Evolutionary conservation across 1,284 basidiomycete species (phyloP), one percentile per base, ranked within the genome.

Genomic region (Ustilago sp.): DNA sequence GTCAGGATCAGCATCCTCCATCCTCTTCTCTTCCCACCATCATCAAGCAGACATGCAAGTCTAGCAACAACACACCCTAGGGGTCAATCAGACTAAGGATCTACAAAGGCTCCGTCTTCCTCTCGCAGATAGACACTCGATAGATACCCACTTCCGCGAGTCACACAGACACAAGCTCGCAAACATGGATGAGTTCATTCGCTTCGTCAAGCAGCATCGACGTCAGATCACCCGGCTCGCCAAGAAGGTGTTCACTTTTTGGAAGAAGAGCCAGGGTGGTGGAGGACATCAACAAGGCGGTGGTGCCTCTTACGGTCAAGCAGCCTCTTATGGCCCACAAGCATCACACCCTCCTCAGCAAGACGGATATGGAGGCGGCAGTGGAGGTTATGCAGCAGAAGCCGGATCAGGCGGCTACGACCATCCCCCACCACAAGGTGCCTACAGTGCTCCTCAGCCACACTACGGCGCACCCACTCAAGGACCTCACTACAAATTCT

Each of bases 171-270:
- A 23, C n/a, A 12, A 35, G 32, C 12, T 17, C 15, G 41, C 61
- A 50, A 73, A 8, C 52, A 81, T 79, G 77, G 80, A 83, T 68
- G 58, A 83, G 11, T 58, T 81, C 47, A 68, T 83, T 12, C 68
- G 79, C 63, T 81, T 83, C 66, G 58, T 82, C 68, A 83, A 83
- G 67, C 63, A 75, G 64, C 79, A 83, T 54, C 57, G 77, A 36
- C 61, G 64, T 34, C 80, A 82, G 60, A 81, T 84, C 75, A 79
- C 77, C 28, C 41, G 51, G 7, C 58, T 74, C 36, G 78, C 67
- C 63, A 84, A 84, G 50, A 84, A 84, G 72, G 79, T 74, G 0
- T 83, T 83, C 53, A 43, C 53, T 13, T 81, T 63, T 59, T 81
- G 63, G 55, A 80, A 79, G 68, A 81, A 82, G 58, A 74, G 70